Conservation (phyloP, 106 monocot species). For the Platanthera zijinensis region DNA sequence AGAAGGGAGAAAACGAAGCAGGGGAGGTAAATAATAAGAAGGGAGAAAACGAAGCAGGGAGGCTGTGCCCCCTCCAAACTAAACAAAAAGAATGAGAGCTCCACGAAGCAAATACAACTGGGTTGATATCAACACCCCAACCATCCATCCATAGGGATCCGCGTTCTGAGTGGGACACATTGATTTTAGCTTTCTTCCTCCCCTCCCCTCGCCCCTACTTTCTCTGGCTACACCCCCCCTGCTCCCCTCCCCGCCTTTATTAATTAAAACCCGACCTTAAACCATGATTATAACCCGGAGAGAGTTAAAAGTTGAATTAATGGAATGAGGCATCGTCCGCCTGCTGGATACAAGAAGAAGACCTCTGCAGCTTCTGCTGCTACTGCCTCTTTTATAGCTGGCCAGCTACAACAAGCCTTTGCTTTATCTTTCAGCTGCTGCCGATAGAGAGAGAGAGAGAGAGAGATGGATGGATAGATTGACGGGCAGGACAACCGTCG, state of each 20-base stretch:
- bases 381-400: slow-evolving; percentile 5
- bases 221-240: too few relatives aligned
- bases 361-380: not conserved
- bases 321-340: too few relatives aligned
- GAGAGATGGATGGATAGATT: slow-evolving; percentile 21
- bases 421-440: slow-evolving; percentile 25
- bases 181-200: slow-evolving; percentile 23
- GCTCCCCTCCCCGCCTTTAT: not conserved
- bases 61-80: slow-evolving; percentile 44
- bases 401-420: slow-evolving; percentile 4
- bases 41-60: not conserved
- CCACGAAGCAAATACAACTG: slow-evolving; percentile 19
- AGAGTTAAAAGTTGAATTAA: not conserved
- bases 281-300: not conserved
- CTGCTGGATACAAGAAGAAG: not conserved
- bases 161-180: slow-evolving; percentile 53
- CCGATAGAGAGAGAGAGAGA: slow-evolving; percentile 13
- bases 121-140: slow-evolving; percentile 12
- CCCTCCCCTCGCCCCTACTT: not conserved
- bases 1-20: not conserved
- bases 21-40: slow-evolving; percentile 1
- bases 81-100: slow-evolving; percentile 63
- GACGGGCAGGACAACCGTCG: slow-evolving; percentile 39
- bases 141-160: slow-evolving; percentile 65
- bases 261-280: not conserved